Conservation (phyloP, 1,284 basidiomycete species). For the Ustilago loliicola region DNA sequence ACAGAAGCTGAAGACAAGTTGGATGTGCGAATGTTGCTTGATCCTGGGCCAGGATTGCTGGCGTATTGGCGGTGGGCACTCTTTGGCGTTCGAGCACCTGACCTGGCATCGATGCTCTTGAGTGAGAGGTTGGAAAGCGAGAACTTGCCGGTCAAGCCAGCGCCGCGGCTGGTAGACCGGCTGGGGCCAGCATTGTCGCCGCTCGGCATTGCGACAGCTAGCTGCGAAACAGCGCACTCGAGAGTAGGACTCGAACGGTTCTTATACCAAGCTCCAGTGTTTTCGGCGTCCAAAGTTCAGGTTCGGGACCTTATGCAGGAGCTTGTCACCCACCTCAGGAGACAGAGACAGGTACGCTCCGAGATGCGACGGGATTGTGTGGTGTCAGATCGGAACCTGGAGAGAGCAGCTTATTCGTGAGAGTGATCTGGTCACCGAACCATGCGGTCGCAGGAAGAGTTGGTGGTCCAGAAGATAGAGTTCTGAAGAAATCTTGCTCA, state of each 20-base stretch:
- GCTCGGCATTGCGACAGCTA: neutral
- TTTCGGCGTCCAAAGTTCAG: neutral
- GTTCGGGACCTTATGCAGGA: neutral
- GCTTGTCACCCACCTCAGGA: slow-evolving; percentile 1
- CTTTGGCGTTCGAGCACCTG: slow-evolving; percentile 32
- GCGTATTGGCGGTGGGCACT: slow-evolving; percentile 21
- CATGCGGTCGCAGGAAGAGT: neutral
- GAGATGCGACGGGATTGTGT: neutral
- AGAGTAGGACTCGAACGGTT: neutral
- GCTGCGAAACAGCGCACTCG: neutral
- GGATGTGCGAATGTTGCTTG: slow-evolving; percentile 21
- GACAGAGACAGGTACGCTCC: neutral
- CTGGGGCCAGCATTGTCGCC: slow-evolving; percentile 27
- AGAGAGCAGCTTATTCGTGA: neutral
- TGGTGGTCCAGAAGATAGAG: slow-evolving; percentile 10
- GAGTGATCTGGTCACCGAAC: neutral
- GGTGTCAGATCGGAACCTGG: neutral
- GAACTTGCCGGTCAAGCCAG: slow-evolving; percentile 36
- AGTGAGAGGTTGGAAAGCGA: slow-evolving; percentile 53
- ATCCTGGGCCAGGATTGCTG: slow-evolving; percentile 27
- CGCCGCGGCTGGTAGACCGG: slow-evolving; percentile 29
- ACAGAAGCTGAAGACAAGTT: slow-evolving; percentile 23
- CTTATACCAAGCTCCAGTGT: too few relatives aligned
- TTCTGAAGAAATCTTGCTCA: neutral
- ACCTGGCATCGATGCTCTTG: slow-evolving; percentile 32